Base-by-base conservation (phyloP, 1,284 basidiomycete genomes). In the Schizophyllum commune region DNA sequence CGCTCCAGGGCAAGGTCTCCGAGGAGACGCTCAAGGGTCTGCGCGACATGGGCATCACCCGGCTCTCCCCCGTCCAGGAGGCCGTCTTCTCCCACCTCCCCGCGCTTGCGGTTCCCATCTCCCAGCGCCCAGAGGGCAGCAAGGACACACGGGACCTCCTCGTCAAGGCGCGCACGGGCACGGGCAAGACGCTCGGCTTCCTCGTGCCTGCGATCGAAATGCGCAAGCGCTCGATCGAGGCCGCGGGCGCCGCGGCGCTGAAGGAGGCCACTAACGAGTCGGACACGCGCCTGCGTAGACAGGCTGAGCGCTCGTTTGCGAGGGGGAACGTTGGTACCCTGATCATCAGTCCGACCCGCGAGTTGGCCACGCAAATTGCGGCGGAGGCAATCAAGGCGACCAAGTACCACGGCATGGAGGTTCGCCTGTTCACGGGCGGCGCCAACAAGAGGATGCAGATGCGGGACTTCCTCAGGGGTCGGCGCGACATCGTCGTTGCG, bases 301-400 rank as follows among this genome's bases (percentile, higher is more conserved):
- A 69, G 4, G 77, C 77, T 2, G 67, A 67, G 39, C 71, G 75
- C 15, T 64, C 67, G 2, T 81, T 80, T 67, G 74, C 79, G 1
- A 74, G 75, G 20, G 67, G 73, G 9, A 75, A 80, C 27, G 86
- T 87, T 54, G 94, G 96, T 5, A 79, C 89, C 0, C 82, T 99
- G 19, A 83, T 99, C 70, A 86, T 99, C 71, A 94, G 89, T 47
- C 96, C 97, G 1, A 99, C 96, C 0, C 86, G 97, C 63, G 96
- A 99, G 72, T 79, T 97, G 58, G 96, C 96, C 0, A 90, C 89
- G 1, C 96, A 98, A 74, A 98, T 98, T 66, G 94, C 94, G 13
- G 85, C 83, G 51, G 94, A 98, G 72, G 92, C 93, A 0, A 70
- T 82, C 51, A 86, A 86, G 69, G 77, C 96, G 21, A 83, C 85